Percentiles rank a stretch among this genome's conserved stretches.
Evolutionary conservation across 306 rosid genomes (phyloP).

Genomic region (Pterocarpus macrocarpus): DNA sequence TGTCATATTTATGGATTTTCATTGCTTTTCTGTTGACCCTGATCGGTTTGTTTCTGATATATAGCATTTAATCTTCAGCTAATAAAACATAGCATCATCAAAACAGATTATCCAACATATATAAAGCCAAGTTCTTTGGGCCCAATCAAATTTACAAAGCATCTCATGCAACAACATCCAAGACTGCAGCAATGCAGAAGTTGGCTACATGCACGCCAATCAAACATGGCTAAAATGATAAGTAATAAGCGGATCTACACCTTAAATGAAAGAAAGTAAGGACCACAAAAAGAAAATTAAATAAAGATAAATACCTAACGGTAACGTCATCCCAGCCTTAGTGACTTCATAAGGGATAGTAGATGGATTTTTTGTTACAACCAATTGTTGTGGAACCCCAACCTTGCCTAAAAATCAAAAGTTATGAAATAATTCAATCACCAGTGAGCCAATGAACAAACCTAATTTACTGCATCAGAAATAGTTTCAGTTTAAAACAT

Average conservation of each 20-base stretch:
- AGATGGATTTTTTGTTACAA: conserved; percentile 44
- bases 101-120: background rate
- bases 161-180: background rate
- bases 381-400: conserved; percentile 48
- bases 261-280: background rate
- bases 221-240: background rate
- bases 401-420: conserved; percentile 41
- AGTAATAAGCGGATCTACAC: background rate
- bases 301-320: conserved; percentile 36
- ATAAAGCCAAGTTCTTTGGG: background rate
- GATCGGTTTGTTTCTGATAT: no score
- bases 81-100: background rate
- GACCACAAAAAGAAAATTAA: background rate
- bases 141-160: background rate
- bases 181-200: background rate
- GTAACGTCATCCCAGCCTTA: conserved; percentile 48
- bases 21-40: no score
- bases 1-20: no score
- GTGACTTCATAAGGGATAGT: conserved; percentile 44
- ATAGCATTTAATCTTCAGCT: background rate
- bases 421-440: background rate
- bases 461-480: background rate
- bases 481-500: background rate
- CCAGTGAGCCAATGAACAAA: background rate
- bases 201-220: background rate